Evolutionary conservation across 352 stramenopile species (phyloP).

Genomic region (Phytophthora crassamura): DNA sequence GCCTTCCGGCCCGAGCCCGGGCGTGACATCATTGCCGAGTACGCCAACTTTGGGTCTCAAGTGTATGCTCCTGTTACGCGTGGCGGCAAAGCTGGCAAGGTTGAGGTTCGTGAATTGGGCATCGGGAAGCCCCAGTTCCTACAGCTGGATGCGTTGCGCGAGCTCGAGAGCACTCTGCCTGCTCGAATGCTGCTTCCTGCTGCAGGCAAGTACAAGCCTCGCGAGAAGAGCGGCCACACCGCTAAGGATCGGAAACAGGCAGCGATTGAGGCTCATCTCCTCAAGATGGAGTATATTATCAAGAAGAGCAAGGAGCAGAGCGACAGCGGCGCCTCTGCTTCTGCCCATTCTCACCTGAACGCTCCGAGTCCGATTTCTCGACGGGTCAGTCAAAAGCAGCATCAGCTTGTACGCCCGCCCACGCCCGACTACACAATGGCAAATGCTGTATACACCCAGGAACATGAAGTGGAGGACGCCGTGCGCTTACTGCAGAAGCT

Average conservation of each 20-base stretch:
- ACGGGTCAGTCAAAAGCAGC: constrained; percentile 51
- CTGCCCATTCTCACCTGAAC: background rate
- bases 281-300: constrained; percentile 90
- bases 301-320: constrained; percentile 61
- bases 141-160: constrained; percentile 60
- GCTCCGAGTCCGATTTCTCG: constrained; percentile 23
- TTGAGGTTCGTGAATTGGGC: constrained; percentile 59
- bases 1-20: constrained; percentile 43
- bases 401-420: constrained; percentile 68
- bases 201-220: constrained; percentile 50
- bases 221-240: constrained; percentile 59
- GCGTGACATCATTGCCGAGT: constrained; percentile 92
- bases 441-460: constrained; percentile 34
- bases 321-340: constrained; percentile 6
- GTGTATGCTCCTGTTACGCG: constrained; percentile 88
- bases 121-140: constrained; percentile 61
- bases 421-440: constrained; percentile 74
- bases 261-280: constrained; percentile 78
- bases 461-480: constrained; percentile 68
- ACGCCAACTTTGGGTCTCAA: constrained; percentile 80
- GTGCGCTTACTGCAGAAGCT: constrained; percentile 89
- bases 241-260: constrained; percentile 83
- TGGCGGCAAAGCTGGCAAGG: constrained; percentile 60
- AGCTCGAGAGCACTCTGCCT: constrained; percentile 72
- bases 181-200: constrained; percentile 54